Evolutionary conservation across 2,329 filamentous ascomycete species (phyloP), one percentile per base, ranked within the genome.

Genomic region (Pestalotiopsis sp.): DNA sequence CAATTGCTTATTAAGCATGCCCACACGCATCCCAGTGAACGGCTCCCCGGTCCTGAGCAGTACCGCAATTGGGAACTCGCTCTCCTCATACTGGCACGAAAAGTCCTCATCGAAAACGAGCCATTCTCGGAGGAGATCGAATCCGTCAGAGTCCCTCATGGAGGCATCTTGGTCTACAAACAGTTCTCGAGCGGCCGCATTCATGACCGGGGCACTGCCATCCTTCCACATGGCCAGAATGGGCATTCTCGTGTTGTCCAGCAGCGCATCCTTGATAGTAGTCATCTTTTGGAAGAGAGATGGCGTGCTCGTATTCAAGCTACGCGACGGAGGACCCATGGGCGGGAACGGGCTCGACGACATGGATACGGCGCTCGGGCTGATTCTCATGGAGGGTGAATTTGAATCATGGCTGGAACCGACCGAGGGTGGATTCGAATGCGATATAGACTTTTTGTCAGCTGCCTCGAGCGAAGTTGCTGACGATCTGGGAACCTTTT

Each of bases 161-260:
- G 82, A 80, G 1, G 82, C 73, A 45, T 83, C 81, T 3, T 80
- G 78, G 14, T 82, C 77, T 11, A 80, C 77, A 69, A 90, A 84
- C n/a, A 91, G 78, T 3, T 80, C 78, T 13, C 86, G 82, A 13
- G 87, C 87, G 3, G 91, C 91, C 72, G 87, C 88, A 75, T 95
- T 95, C 3, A 92, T 90, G 58, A 94, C 90, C 0, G 88, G 90
- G 61, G 94, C 89, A 62, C 88, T 91, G 66, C 91, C 89, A 72
- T 95, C 93, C 75, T 91, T 92, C 93, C 93, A 95, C 89, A 94
- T 92, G 27, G 91, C 91, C 59, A 94, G 82, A 25, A 93, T 91
- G 0, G 93, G 92, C 76, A 93, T 90, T 70, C 89, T 87, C 31
- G 93, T 92, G 52, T 90, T 92, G 75, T 94, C 92, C 6, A 95